phyloP scores from a whole-genome alignment of 805 yeast species.

The Yarrowia deformans region DNA sequence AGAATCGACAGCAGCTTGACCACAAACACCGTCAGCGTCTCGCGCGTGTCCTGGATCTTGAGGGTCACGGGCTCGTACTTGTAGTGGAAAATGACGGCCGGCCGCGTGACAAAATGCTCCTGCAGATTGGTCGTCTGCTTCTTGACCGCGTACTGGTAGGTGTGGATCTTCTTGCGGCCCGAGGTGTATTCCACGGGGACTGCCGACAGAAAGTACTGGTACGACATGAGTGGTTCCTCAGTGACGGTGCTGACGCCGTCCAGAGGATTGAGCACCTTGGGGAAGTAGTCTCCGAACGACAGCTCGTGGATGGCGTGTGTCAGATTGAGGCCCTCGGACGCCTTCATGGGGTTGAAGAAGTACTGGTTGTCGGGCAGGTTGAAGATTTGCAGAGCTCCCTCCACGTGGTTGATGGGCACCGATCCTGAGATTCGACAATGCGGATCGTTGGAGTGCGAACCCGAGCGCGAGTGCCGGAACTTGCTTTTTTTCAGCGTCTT shows the following conservation, averaged over 20 bases:
- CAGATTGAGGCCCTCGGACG: slow-evolving; percentile 62
- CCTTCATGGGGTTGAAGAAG: slow-evolving; percentile 47
- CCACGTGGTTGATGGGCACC: slow-evolving; percentile 78
- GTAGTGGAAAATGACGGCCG: slow-evolving; percentile 84
- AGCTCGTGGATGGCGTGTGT: slow-evolving; percentile 86
- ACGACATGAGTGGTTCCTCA: slow-evolving; percentile 53
- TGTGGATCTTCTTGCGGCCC: slow-evolving; percentile 56
- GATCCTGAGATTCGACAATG: slow-evolving; percentile 47
- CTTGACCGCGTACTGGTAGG: slow-evolving; percentile 78
- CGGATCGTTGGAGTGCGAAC: neutral
- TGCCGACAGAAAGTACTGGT: slow-evolving; percentile 73
- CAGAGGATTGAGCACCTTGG: slow-evolving; percentile 85
- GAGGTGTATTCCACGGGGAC: slow-evolving; percentile 77
- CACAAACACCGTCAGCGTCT: slow-evolving; percentile 79
- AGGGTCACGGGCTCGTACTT: slow-evolving; percentile 88
- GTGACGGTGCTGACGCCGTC: slow-evolving; percentile 73
- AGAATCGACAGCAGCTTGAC: slow-evolving; percentile 78
- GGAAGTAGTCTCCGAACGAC: slow-evolving; percentile 90
- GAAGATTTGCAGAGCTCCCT: slow-evolving; percentile 85
- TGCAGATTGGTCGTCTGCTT: slow-evolving; percentile 44
- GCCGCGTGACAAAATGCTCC: slow-evolving; percentile 52
- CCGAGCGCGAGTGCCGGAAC: neutral
- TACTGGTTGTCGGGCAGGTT: slow-evolving; percentile 47
- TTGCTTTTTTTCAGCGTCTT: slow-evolving; percentile 8
- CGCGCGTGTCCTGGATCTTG: slow-evolving; percentile 69